Evolutionary conservation across 179 eudicot genomes (phyloP).

Genomic region (Silene coronaria): DNA sequence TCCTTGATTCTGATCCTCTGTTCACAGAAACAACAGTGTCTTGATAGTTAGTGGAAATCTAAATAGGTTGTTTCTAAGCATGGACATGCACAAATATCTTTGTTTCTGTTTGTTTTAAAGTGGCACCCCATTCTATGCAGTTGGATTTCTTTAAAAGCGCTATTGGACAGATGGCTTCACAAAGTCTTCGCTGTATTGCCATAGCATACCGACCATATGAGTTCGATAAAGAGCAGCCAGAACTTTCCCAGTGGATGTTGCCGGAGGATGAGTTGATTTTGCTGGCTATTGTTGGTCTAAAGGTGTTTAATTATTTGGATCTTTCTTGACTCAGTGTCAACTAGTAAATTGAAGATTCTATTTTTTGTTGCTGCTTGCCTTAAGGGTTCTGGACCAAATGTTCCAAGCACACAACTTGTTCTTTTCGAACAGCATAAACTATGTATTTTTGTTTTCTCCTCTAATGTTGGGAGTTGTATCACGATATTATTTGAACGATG

Average conservation of each 20-base stretch:
- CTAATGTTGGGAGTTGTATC: not conserved
- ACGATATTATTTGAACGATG: not conserved
- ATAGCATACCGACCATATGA: constrained; percentile 53
- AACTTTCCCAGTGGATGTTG: constrained; percentile 51
- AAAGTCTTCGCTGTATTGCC: constrained; percentile 87
- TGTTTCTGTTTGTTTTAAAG: not conserved
- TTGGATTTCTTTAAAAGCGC: constrained; percentile 39
- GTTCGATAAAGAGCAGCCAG: constrained; percentile 43
- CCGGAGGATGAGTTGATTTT: constrained; percentile 72
- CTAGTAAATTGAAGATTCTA: not conserved
- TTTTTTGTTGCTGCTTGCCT: not conserved
- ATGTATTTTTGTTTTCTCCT: not conserved
- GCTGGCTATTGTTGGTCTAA: constrained; percentile 84
- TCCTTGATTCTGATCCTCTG: not conserved
- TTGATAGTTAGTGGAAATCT: not conserved
- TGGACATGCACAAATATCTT: not conserved
- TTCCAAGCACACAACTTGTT: not conserved
- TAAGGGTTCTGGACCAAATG: not conserved
- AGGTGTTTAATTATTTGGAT: constrained; percentile 37
- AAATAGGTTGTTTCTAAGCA: not conserved
- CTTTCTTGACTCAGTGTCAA: not conserved
- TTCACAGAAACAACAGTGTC: not conserved
- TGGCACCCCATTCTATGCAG: constrained; percentile 29
- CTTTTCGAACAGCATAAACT: not conserved
- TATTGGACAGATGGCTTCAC: constrained; percentile 71